Base-by-base conservation (phyloP, 2,329 filamentous ascomycete genomes). In the Nemania bipapillata region DNA sequence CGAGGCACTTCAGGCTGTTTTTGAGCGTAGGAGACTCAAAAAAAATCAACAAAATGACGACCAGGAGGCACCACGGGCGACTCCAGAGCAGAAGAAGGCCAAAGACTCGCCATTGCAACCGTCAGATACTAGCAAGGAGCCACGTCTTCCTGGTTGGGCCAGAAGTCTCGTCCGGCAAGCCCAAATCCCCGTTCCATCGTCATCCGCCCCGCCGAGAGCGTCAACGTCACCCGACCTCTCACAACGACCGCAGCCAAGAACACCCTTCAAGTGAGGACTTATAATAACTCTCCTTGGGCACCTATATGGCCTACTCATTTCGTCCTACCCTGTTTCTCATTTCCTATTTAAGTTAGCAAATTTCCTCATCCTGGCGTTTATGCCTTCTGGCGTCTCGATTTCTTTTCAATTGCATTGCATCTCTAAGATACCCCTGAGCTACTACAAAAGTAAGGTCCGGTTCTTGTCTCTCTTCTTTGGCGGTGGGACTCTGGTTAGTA, bases 71-170 rank as follows among this genome's bases (percentile, higher is more conserved):
- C 22, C 76, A 42, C 54, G 63, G 42, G 66, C 68, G 63, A 70
- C 75, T 20, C 50, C 62, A 35, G 71, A 73, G 45, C 72, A 66
- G 45, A 74, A 74, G 53, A 73, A 72, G 42, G 61, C 72, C 9
- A 74, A 70, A 22, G 58, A 69, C 9, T 69, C 64, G 24, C 68
- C 72, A 22, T 67, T 65, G 12, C 54, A 61, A 22, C 30, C 58
- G 20, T 60, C 58, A 49, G 62, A 52, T 66, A 35, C 9, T 55
- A 12, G 11, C 26, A 75, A 72, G 50, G 67, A 69, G 4, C 73
- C 72, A 57, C 71, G 71, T 53, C 73, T 78, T 22, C 76, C 75
- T 17, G 45, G n/a, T 30, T 78, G 77, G 76, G 77, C 77, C 55
- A 70, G 50, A 24, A 57, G 73, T 37, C 70, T 76, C 24, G 68